Evolutionary conservation across 192 early-diverging fungal species (phyloP).

Genomic region (Bifiguratus adelaidae): DNA sequence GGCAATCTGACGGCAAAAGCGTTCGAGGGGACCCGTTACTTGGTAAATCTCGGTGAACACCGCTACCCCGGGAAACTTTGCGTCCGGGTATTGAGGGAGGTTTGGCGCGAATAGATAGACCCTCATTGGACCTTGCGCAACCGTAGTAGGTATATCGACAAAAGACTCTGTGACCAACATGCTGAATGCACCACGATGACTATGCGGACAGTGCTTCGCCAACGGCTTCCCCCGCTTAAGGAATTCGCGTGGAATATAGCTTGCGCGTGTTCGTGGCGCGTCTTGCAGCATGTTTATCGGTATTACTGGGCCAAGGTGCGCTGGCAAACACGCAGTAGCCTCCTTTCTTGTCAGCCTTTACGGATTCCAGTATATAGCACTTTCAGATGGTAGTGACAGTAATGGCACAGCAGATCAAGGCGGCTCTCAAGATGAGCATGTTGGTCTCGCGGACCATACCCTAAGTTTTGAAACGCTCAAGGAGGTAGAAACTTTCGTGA

Average conservation of each 20-base stretch:
- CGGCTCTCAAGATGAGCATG: no score
- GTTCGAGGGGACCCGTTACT: constrained; percentile 47
- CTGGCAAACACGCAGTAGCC: constrained; percentile 58
- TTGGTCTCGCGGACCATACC: not conserved
- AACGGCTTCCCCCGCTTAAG: no score
- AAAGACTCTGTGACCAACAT: constrained; percentile 43
- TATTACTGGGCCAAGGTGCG: constrained; percentile 48
- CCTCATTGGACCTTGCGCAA: constrained; percentile 32
- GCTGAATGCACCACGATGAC: no score
- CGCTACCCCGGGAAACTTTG: constrained; percentile 30
- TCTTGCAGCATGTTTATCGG: constrained; percentile 67
- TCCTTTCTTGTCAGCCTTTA: constrained; percentile 37
- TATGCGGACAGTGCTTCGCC: no score
- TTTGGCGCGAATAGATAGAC: constrained; percentile 43
- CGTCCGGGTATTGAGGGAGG: constrained; percentile 35
- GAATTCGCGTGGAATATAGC: no score
- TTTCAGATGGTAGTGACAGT: constrained; percentile 4
- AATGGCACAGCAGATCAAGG: not conserved
- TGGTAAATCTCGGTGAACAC: constrained; percentile 52
- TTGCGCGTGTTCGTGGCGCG: no score
- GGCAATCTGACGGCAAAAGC: constrained; percentile 50
- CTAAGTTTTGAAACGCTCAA: constrained; percentile 39
- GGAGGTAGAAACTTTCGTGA: constrained; percentile 57
- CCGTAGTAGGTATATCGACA: constrained; percentile 24
- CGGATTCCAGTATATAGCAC: constrained; percentile 31